These are phyloP conservation scores for Candolleomyces efflorescens DNA, from an alignment of 768 basidiomycete genomes.

Conservation along the genomic window DNA sequence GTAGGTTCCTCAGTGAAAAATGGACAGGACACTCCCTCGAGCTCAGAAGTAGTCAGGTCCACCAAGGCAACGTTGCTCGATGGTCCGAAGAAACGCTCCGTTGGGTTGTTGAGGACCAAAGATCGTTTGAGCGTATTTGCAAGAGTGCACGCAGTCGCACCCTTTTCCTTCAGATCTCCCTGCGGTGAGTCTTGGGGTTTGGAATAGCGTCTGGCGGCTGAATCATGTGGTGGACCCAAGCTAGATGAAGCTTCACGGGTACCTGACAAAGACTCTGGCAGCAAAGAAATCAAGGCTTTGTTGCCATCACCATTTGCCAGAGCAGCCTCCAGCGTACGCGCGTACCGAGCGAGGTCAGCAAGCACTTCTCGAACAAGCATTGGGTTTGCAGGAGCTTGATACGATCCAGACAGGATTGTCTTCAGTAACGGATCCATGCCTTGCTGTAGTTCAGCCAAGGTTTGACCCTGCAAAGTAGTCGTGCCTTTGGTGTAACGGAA, in stretches of 20 bases:
- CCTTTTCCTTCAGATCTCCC: too few species aligned
- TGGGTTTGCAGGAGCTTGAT: slow-evolving; percentile 8
- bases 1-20: too few species aligned
- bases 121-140: too few species aligned
- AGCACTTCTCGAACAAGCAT: slow-evolving; percentile 5
- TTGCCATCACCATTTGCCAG: background rate
- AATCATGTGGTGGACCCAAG: background rate
- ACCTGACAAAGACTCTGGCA: too few species aligned
- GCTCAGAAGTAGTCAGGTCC: background rate
- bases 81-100: too few species aligned
- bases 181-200: too few species aligned
- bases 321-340: slow-evolving; percentile 5
- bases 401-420: slow-evolving; percentile 7
- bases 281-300: background rate
- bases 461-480: background rate
- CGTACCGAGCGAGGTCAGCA: slow-evolving; percentile 7
- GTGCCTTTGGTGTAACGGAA: background rate
- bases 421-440: slow-evolving; percentile 7
- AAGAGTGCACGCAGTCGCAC: too few species aligned
- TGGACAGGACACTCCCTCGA: background rate
- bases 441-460: slow-evolving; percentile 2
- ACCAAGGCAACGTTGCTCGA: too few species aligned
- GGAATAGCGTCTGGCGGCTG: too few species aligned
- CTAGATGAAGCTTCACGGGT: background rate
- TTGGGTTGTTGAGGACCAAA: too few species aligned